Conservation (phyloP, 2,329 filamentous ascomycete genomes). For the Xylaria sp. region DNA sequence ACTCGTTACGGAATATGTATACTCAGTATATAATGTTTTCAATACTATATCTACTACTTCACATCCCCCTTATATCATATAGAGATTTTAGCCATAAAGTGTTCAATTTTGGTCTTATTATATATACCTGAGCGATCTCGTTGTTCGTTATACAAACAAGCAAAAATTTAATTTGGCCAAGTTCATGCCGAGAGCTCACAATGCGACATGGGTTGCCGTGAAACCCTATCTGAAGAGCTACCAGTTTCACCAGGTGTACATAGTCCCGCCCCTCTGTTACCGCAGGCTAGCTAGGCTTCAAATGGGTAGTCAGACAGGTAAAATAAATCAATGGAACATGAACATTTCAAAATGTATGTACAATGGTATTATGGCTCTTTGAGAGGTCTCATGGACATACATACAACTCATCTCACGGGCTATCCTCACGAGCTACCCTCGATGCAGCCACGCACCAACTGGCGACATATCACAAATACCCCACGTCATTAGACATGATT, state of each 20-base stretch:
- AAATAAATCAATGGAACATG: neutral
- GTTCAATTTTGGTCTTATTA: neutral
- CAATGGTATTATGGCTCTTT: neutral
- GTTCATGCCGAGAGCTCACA: neutral
- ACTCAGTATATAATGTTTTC: neutral
- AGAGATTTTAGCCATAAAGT: neutral
- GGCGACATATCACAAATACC: neutral
- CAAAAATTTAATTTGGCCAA: neutral
- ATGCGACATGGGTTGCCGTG: slow-evolving; percentile 14
- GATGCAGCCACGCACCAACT: neutral
- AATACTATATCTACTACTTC: neutral
- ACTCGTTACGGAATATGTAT: neutral
- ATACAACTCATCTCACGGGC: neutral
- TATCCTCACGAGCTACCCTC: neutral
- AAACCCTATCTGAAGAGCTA: slow-evolving; percentile 26
- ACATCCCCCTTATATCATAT: neutral
- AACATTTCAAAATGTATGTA: neutral
- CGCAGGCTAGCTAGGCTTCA: neutral
- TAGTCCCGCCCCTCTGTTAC: slow-evolving; percentile 1
- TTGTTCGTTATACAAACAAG: neutral
- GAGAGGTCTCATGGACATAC: neutral
- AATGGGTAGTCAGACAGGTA: neutral
- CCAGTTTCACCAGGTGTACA: slow-evolving; percentile 24
- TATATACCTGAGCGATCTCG: neutral
- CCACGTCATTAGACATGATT: neutral